Base-by-base conservation (phyloP, 1,284 basidiomycete species). In the Golubevia sp. region DNA sequence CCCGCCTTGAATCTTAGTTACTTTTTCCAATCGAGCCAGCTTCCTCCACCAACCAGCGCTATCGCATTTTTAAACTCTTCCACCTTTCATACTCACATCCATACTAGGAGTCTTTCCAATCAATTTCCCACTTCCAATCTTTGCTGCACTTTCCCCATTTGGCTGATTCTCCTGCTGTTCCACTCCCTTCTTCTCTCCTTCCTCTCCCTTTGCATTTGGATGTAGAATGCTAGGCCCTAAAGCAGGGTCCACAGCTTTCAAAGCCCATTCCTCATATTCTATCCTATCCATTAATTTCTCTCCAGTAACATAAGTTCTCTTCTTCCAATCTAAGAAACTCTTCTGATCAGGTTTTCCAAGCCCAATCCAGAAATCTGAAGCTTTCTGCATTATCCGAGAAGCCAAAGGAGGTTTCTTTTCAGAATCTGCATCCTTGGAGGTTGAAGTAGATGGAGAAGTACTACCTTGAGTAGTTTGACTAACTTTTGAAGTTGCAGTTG, bases 251-350 rank as follows among this genome's bases (percentile, higher is more conserved):
- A 83, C 75, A 2, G 71, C 76, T 58, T 83, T 83, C 26, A 83
- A 64, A 15, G 76, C 77, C 80, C 80, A 83, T 51, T 83, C 80
- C 54, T 82, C 73, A 48, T 82, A 82, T 50, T 76, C 76, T 63
- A 83, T 79, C 1, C 70, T 64, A 58, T 83, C 80, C 80, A 83
- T 83, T 53, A 83, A 53, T 3, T 65, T 63, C 61, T 83, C 80
- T n/a, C 80, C 80, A 0, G 63, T 13, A 15, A 57, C 52, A 48
- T 76, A 80, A 0, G 76, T 73, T 24, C 77, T 64, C 8, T 74
- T 58, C 48, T 78, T 78, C 80, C 80, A 83, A 61, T 79, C 70
- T 7, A 75, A 67, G 8, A 68, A 68, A 23, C 68, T 71, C 49
- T 50, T 70, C 34, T 64, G 63, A 60, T 77, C 77, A 5, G 72